Evolutionary conservation across 1,284 basidiomycete species (phyloP).

Genomic region (Papiliotrema fonsecae): DNA sequence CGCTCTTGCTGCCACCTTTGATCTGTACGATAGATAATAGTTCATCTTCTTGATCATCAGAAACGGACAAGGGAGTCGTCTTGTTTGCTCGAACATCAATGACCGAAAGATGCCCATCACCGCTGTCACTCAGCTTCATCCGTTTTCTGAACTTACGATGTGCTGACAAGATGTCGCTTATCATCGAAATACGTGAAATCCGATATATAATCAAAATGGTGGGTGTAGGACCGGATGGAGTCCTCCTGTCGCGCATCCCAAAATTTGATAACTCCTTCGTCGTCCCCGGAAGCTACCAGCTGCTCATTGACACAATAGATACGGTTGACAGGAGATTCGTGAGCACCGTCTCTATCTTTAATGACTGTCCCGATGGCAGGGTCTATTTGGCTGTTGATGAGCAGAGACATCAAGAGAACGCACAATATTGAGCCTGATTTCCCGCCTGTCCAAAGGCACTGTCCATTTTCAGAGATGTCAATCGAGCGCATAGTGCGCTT

Average conservation of each 20-base stretch:
- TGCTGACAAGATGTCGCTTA: slow-evolving; percentile 76
- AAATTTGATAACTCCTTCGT: slow-evolving; percentile 88
- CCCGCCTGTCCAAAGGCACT: slow-evolving; percentile 68
- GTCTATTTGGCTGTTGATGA: slow-evolving; percentile 33
- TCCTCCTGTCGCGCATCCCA: slow-evolving; percentile 78
- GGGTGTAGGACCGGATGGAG: slow-evolving; percentile 64
- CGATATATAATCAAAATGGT: slow-evolving; percentile 94
- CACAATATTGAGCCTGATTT: slow-evolving; percentile 77
- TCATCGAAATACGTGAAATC: slow-evolving; percentile 83
- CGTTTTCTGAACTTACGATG: slow-evolving; percentile 57
- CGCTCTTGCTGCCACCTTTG: slow-evolving; percentile 73
- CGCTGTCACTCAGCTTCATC: slow-evolving; percentile 52
- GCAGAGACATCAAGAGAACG: slow-evolving; percentile 41
- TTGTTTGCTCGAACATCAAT: slow-evolving; percentile 80
- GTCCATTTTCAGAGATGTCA: slow-evolving; percentile 61
- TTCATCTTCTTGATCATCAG: slow-evolving; percentile 95
- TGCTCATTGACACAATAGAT: slow-evolving; percentile 64
- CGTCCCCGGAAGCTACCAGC: slow-evolving; percentile 79
- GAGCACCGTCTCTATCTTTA: slow-evolving; percentile 55
- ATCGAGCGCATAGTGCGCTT: slow-evolving; percentile 69
- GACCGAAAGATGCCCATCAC: slow-evolving; percentile 84
- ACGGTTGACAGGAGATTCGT: slow-evolving; percentile 69
- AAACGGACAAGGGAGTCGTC: slow-evolving; percentile 66
- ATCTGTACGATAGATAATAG: slow-evolving; percentile 77
- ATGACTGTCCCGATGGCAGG: slow-evolving; percentile 57